Evolutionary conservation across 1,284 basidiomycete species (phyloP).

Genomic region (Butyriboletus appendiculatus): DNA sequence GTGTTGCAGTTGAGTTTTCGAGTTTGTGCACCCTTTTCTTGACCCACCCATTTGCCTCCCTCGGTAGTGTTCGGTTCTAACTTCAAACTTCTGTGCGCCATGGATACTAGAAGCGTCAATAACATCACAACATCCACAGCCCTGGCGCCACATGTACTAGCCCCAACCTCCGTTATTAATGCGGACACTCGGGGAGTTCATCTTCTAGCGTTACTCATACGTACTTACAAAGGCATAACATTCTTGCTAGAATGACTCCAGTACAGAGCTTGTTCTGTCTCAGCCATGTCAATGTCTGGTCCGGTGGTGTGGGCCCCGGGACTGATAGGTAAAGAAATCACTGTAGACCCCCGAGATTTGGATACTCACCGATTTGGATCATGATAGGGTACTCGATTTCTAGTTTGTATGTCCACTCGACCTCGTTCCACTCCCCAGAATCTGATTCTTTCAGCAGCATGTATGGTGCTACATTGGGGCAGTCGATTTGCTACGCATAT

Average conservation of each 20-base stretch:
- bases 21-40: neutral
- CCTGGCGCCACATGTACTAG: no score
- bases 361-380: neutral
- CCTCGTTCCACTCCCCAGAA: neutral
- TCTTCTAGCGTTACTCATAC: neutral
- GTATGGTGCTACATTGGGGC: constrained; percentile 15
- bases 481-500: constrained; percentile 8
- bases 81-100: no score
- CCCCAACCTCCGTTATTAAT: no score
- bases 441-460: constrained; percentile 2
- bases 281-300: neutral
- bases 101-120: no score
- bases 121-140: no score
- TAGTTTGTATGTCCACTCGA: neutral
- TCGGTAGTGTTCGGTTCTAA: no score
- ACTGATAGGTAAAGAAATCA: constrained; percentile 9
- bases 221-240: no score
- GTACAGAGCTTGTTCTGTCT: neutral
- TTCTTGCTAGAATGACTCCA: neutral
- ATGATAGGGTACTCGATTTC: constrained; percentile 11
- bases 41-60: no score
- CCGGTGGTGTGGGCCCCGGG: neutral
- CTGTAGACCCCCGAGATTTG: neutral
- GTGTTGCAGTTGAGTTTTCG: neutral
- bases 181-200: neutral